Percentiles rank a stretch among this genome's conserved stretches.
Conservation (phyloP, 129 eudicot species). For the Erigeron canadensis region DNA sequence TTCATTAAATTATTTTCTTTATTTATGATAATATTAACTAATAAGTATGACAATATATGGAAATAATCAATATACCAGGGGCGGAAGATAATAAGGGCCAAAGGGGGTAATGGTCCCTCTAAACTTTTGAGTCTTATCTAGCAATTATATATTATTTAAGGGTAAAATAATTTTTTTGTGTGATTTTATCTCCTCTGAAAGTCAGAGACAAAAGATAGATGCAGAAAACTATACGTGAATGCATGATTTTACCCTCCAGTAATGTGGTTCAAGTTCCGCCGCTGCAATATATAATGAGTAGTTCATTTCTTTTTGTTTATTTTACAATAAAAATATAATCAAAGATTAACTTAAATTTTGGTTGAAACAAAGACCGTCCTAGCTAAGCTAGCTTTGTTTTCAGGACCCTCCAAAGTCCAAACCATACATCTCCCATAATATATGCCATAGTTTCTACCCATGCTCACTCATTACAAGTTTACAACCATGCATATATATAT, state of each 20-base stretch:
- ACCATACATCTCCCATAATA: constrained; percentile 44
- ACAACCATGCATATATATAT: constrained; percentile 2
- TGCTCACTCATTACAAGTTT: constrained; percentile 25
- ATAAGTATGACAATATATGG: constrained; percentile 7
- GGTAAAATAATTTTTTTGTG: too few species aligned
- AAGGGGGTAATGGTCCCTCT: too few species aligned
- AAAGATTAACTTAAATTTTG: too few species aligned
- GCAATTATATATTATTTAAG: too few species aligned
- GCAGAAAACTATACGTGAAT: too few species aligned
- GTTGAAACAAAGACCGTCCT: constrained; percentile 23
- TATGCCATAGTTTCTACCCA: constrained; percentile 56
- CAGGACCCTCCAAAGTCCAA: constrained; percentile 35
- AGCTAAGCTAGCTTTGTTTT: constrained; percentile 32
- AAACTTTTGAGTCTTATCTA: too few species aligned
- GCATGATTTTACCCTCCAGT: too few species aligned
- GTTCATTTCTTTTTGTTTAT: constrained; percentile 31
- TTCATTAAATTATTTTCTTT: not conserved
- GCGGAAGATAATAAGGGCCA: too few species aligned
- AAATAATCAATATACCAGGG: constrained; percentile 29
- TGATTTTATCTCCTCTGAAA: too few species aligned
- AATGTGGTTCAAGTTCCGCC: too few species aligned
- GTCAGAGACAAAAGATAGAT: too few species aligned
- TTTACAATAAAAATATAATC: constrained; percentile 16
- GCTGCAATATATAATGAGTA: too few species aligned
- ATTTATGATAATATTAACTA: not conserved